Base-by-base conservation (phyloP, 139 green algal species). In the Mychonastes homosphaera region DNA sequence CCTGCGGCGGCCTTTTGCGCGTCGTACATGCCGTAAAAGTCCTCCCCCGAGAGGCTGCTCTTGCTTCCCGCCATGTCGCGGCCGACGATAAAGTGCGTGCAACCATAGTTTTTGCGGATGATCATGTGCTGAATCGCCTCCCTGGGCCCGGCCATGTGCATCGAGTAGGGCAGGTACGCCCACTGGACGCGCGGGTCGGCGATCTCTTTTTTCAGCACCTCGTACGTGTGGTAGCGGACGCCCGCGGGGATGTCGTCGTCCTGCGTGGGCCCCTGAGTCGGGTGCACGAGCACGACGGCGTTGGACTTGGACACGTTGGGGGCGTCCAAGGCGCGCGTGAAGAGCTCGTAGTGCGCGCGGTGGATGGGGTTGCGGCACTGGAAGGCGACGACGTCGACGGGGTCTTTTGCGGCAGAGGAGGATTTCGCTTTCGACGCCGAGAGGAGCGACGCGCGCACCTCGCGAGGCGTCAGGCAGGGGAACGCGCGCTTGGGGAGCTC, bases 121-220 rank as follows among this genome's bases (percentile, higher is more conserved):
- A 95, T 81, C 85, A 95, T 96, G 78, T 95, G 88, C 75, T 94
- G 88, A 65, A 95, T 91, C 53, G 88, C 87, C 72, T 95, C 88
- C 7, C 87, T 72, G 13, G 88, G 88, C 8, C 87, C 88, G 0
- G 87, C 87, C 87, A 95, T 95, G 76, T 95, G 87, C 87, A 95
- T 95, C 64, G 79, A 88, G 78, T 95, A 95, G 49, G 87, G 87
- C 71, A 95, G 81, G 77, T 94, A 94, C 7, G 86, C 86, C 87
- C 87, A 96, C 29, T 74, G 69, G 62, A 95, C 86, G 48, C 47
- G 33, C 5, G 81, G 76, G 75, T 96, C 79, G 47, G 64, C 53
- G 24, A 87, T 58, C 76, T 96, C 87, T 50, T 82, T 55, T 71
- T 91, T 88, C 21, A 96, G 74, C 67, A 95, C 88, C 79, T 95